A percentile compares a stretch with the other conserved stretches of the same genome.
Conservation (phyloP, 2,329 filamentous ascomycete genomes). For the Blastomyces parvus region DNA sequence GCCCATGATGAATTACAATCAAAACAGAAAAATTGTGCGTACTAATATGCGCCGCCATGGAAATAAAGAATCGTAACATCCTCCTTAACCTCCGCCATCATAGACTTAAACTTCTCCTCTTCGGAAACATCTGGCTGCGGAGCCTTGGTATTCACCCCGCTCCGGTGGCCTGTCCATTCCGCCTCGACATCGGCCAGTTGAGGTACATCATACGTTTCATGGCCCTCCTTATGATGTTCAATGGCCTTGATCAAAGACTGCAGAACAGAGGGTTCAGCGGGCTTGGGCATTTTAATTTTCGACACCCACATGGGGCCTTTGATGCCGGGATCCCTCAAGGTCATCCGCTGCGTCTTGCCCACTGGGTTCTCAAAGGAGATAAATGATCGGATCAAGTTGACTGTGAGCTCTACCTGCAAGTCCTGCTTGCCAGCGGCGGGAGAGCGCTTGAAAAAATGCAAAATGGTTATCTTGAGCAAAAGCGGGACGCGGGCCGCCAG, state of each 20-base stretch:
- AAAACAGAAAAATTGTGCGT: slow-evolving; percentile 15
- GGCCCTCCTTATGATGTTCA: slow-evolving; percentile 30
- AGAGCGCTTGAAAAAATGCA: slow-evolving; percentile 52
- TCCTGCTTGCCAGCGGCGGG: slow-evolving; percentile 67
- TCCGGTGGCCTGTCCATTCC: slow-evolving; percentile 39
- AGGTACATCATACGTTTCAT: slow-evolving; percentile 32
- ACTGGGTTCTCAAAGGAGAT: slow-evolving; percentile 46
- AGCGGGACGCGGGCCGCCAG: slow-evolving; percentile 34
- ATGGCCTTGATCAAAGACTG: slow-evolving; percentile 33
- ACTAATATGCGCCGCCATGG: slow-evolving; percentile 41
- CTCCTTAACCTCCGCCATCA: slow-evolving; percentile 32
- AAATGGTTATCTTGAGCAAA: slow-evolving; percentile 34
- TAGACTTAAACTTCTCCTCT: slow-evolving; percentile 32
- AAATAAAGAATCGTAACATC: slow-evolving; percentile 39
- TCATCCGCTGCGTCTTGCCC: slow-evolving; percentile 53
- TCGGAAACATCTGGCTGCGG: slow-evolving; percentile 35
- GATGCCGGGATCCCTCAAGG: slow-evolving; percentile 54
- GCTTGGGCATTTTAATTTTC: slow-evolving; percentile 54
- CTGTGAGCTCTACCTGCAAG: slow-evolving; percentile 60
- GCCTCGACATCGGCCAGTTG: slow-evolving; percentile 31
- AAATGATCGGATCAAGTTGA: slow-evolving; percentile 62
- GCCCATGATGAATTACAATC: not conserved
- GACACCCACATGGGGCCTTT: slow-evolving; percentile 77
- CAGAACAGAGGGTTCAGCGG: slow-evolving; percentile 41
- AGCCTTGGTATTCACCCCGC: slow-evolving; percentile 29